A percentile compares a stretch with the other conserved stretches of the same genome.
Conservation (phyloP, 2,329 filamentous ascomycete genomes). For the Chaetomium sp. region DNA sequence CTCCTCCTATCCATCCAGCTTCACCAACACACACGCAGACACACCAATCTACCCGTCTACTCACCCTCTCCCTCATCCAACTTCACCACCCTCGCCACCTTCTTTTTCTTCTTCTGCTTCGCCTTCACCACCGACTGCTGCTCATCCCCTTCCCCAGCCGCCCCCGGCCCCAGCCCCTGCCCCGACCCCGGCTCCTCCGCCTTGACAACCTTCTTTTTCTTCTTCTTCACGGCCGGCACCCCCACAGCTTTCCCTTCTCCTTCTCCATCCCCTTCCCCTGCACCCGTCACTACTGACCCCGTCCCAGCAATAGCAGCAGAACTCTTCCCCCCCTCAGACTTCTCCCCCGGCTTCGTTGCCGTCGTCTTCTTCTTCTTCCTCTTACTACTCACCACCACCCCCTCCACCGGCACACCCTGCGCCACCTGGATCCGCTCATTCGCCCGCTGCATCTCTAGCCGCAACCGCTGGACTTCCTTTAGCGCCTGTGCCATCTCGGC, state of each 20-base stretch:
- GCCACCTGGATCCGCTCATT: constrained; percentile 69
- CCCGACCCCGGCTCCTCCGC: neutral
- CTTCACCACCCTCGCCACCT: constrained; percentile 21
- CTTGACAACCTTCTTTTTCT: constrained; percentile 19
- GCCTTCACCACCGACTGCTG: constrained; percentile 19
- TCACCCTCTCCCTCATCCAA: constrained; percentile 18
- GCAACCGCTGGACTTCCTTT: constrained; percentile 77
- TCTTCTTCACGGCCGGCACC: constrained; percentile 27
- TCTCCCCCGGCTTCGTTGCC: neutral
- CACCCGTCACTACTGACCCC: constrained; percentile 23
- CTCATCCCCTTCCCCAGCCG: constrained; percentile 4
- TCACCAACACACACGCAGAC: too few relatives aligned
- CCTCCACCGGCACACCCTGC: constrained; percentile 60
- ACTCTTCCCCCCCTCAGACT: neutral
- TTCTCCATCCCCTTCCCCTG: constrained; percentile 19
- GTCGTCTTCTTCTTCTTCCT: constrained; percentile 40
- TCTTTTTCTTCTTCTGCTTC: constrained; percentile 26
- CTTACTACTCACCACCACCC: constrained; percentile 60
- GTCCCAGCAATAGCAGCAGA: constrained; percentile 32
- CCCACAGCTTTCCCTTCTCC: constrained; percentile 30
- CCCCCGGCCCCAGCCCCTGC: neutral
- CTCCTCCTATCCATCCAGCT: neutral
- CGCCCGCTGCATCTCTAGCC: constrained; percentile 82
- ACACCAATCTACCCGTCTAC: neutral
- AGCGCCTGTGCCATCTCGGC: constrained; percentile 84